These are phyloP conservation scores for Gynostemma pentaphyllum DNA, from an alignment of 306 rosid species.

Conservation along the genomic window DNA sequence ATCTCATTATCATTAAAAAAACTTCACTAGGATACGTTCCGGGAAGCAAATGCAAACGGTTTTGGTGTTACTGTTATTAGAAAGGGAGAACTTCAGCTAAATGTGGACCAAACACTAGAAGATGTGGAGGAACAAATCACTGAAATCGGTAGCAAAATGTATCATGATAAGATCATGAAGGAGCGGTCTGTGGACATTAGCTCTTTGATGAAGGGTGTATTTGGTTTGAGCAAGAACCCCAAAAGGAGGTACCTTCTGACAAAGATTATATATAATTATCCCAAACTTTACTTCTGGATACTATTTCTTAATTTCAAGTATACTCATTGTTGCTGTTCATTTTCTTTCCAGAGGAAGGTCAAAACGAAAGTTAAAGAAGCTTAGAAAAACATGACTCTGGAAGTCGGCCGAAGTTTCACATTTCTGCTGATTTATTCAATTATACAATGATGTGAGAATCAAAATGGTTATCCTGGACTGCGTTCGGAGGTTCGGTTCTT, in stretches of 20 bases:
- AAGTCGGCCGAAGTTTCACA: not conserved
- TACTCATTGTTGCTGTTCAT: constrained; percentile 11
- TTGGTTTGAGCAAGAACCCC: constrained; percentile 42
- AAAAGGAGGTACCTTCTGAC: constrained; percentile 43
- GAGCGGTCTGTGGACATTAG: constrained; percentile 78
- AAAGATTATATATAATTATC: too few species aligned
- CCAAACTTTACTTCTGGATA: not conserved
- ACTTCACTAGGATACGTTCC: constrained; percentile 61
- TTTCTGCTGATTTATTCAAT: not conserved
- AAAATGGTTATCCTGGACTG: not conserved
- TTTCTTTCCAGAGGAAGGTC: constrained; percentile 32
- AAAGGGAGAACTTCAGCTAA: constrained; percentile 78
- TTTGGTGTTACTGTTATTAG: constrained; percentile 74
- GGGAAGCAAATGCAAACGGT: constrained; percentile 76
- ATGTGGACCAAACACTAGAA: constrained; percentile 76
- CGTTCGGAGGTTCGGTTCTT: not conserved
- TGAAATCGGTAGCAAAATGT: constrained; percentile 91
- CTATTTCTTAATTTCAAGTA: not conserved
- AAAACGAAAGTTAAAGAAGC: constrained; percentile 45
- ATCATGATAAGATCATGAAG: constrained; percentile 70
- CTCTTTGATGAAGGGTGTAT: constrained; percentile 80
- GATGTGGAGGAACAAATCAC: constrained; percentile 76
- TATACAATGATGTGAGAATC: not conserved
- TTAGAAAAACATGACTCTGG: constrained; percentile 20
- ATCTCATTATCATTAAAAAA: not conserved